Evolutionary conservation across 371 early-diverging fungal genomes (phyloP).

Genomic region (Actinomortierella ambigua): DNA sequence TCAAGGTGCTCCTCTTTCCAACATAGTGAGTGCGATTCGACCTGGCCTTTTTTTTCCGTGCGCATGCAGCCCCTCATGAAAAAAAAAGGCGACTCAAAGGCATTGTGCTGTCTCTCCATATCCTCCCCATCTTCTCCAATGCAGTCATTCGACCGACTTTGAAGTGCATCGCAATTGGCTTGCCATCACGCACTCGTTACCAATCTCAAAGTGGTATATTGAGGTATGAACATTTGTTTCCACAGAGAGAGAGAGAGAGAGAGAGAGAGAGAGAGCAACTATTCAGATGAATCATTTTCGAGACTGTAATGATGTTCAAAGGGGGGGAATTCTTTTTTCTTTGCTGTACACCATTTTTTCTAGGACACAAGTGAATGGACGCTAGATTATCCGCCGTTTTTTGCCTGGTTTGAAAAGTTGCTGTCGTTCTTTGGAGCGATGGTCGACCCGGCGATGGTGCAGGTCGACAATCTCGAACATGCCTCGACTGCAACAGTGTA

Average conservation of each 20-base stretch:
- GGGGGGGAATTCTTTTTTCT: neutral
- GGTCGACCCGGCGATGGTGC: constrained; percentile 80
- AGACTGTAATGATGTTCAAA: too few relatives aligned
- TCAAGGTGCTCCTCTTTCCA: constrained; percentile 75
- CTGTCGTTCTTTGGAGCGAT: constrained; percentile 69
- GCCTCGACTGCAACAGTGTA: constrained; percentile 68
- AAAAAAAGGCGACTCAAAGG: constrained; percentile 5
- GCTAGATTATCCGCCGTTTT: constrained; percentile 96
- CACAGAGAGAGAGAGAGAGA: neutral
- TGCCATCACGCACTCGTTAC: constrained; percentile 88
- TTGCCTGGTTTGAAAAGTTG: constrained; percentile 93
- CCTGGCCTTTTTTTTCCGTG: neutral
- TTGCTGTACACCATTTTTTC: neutral
- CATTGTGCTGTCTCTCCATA: constrained; percentile 3
- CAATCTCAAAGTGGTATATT: constrained; percentile 86
- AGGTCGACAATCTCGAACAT: constrained; percentile 73
- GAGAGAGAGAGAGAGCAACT: neutral
- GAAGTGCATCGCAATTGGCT: constrained; percentile 99
- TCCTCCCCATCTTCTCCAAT: neutral
- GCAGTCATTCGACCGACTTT: constrained; percentile 94
- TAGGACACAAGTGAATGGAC: constrained; percentile 95
- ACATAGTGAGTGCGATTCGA: constrained; percentile 64
- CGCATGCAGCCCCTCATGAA: neutral
- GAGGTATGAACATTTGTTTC: constrained; percentile 61
- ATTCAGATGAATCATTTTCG: constrained; percentile 5